Conservation (phyloP, 208 protist species). For the Leishmania arabica region DNA sequence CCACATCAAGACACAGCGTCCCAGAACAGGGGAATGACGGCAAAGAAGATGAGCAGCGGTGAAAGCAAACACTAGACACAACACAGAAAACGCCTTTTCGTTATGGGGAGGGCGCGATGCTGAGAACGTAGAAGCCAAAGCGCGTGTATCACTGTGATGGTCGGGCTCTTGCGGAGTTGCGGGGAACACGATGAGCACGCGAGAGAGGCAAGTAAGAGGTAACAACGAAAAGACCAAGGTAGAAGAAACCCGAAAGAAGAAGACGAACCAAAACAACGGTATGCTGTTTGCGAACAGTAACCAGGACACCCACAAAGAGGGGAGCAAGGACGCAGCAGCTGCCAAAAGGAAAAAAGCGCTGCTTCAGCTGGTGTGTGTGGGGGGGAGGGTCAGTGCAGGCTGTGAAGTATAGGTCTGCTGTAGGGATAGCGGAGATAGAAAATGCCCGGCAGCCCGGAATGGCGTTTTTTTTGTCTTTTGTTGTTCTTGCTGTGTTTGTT, state of each 20-base stretch:
- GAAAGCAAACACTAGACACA: background rate
- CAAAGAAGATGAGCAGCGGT: constrained; percentile 3
- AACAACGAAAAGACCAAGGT: constrained; percentile 6
- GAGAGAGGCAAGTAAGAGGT: background rate
- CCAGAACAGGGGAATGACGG: background rate
- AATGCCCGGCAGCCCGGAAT: background rate
- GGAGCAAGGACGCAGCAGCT: background rate
- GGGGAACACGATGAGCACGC: background rate
- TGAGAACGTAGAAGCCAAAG: background rate
- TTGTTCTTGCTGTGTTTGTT: background rate
- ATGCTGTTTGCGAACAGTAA: background rate
- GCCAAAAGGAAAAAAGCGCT: background rate
- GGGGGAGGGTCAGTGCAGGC: background rate
- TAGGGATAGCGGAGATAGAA: background rate
- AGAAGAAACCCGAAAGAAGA: constrained; percentile 9
- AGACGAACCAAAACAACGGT: background rate
- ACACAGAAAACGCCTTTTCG: background rate
- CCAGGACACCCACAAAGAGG: background rate
- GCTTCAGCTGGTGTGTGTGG: background rate
- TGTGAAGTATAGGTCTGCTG: background rate
- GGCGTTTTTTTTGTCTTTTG: background rate
- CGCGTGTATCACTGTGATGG: background rate
- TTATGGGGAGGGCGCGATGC: background rate
- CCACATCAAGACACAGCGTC: background rate
- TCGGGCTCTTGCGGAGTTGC: background rate